phyloP scores from a whole-genome alignment of 768 basidiomycete genomes.

The Russula emetica region DNA sequence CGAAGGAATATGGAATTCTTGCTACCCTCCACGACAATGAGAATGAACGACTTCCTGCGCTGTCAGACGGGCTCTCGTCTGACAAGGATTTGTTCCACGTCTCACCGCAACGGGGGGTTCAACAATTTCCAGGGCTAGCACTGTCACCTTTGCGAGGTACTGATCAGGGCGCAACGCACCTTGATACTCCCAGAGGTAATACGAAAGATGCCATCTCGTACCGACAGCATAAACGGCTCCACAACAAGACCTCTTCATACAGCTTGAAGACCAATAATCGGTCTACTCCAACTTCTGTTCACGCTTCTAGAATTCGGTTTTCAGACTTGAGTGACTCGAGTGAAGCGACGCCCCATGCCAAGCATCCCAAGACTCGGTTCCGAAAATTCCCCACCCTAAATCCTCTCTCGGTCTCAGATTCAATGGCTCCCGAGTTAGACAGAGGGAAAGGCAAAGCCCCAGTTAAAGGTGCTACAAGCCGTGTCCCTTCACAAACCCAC shows the following conservation, averaged over 20 bases:
- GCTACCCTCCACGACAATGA: conserved; percentile 11
- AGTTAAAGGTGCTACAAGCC: neutral
- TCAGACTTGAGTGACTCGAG: conserved; percentile 9
- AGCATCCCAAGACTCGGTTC: neutral
- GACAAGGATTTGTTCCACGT: neutral
- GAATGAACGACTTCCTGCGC: neutral
- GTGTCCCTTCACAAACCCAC: neutral
- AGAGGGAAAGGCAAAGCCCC: conserved; percentile 1
- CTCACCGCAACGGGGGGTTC: conserved; percentile 1
- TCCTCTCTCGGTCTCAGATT: conserved; percentile 15
- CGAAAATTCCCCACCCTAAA: conserved; percentile 10
- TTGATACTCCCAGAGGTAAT: neutral
- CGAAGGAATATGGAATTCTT: conserved; percentile 4
- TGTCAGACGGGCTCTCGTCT: conserved; percentile 12
- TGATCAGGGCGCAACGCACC: neutral
- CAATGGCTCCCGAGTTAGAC: neutral
- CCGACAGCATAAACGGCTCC: neutral
- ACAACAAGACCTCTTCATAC: neutral
- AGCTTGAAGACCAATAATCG: neutral
- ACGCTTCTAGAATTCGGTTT: neutral
- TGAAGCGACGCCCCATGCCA: conserved; percentile 19
- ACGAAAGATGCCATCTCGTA: neutral
- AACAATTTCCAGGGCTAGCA: conserved; percentile 3
- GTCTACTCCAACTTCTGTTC: neutral
- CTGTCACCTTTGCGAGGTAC: conserved; percentile 6